phyloP scores from a whole-genome alignment of 2,329 filamentous ascomycete species.

The Monilinia fructicola region DNA sequence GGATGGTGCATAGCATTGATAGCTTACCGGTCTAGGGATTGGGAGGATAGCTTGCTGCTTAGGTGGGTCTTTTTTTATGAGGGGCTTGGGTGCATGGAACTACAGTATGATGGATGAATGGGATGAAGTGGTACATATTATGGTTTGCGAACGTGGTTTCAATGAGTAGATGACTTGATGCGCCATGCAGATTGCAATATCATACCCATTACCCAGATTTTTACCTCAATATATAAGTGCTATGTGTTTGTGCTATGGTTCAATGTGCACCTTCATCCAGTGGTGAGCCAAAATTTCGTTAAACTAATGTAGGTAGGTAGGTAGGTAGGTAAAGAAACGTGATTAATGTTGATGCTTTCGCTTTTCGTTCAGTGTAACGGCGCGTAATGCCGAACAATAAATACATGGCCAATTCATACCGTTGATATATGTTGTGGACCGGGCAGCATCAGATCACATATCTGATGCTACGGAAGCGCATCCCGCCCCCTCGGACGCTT shows the following conservation, averaged over 20 bases:
- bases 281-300: neutral
- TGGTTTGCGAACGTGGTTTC: neutral
- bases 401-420: no score
- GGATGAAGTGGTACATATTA: neutral
- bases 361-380: neutral
- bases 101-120: neutral
- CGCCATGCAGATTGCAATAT: neutral
- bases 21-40: constrained; percentile 23
- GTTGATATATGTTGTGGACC: no score
- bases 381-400: no score
- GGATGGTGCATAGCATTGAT: constrained; percentile 13
- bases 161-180: neutral
- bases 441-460: no score
- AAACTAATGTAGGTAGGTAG: no score
- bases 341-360: no score
- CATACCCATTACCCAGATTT: neutral
- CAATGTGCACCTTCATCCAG: neutral
- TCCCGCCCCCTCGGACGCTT: no score
- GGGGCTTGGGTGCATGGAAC: neutral
- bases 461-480: no score
- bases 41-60: constrained; percentile 24
- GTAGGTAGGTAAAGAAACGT: no score
- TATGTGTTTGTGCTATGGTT: neutral
- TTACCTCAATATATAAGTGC: neutral
- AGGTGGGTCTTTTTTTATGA: neutral